These are phyloP conservation scores for Syncephalastrum sp. DNA, from an alignment of 371 early-diverging fungal species.

Conservation along the genomic window DNA sequence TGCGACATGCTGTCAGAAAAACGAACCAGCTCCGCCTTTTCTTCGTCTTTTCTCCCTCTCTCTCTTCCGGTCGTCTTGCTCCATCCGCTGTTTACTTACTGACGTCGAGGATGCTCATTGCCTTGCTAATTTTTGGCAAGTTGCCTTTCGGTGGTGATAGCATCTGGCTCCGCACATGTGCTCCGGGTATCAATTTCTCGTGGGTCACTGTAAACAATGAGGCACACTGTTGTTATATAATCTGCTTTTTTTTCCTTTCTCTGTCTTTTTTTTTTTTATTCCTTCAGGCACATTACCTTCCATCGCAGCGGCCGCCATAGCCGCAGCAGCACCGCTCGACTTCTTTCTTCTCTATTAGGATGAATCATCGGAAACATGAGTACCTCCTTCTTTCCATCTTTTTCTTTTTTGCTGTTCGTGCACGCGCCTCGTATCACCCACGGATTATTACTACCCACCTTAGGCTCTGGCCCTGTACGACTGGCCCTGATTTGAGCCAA, in stretches of 20 bases:
- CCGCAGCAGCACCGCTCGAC: background rate
- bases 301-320: background rate
- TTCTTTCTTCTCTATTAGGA: slow-evolving; percentile 2
- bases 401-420: slow-evolving; percentile 5
- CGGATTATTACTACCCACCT: slow-evolving; percentile 7
- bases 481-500: slow-evolving; percentile 43
- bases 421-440: slow-evolving; percentile 2
- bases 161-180: slow-evolving; percentile 73
- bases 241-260: background rate
- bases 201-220: slow-evolving; percentile 34
- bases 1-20: slow-evolving; percentile 16
- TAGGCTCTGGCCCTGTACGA: slow-evolving; percentile 14
- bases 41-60: background rate
- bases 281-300: background rate
- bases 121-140: slow-evolving; percentile 62
- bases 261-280: background rate
- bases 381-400: background rate
- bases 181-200: slow-evolving; percentile 75
- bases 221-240: slow-evolving; percentile 4
- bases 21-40: slow-evolving; percentile 10
- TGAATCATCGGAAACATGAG: background rate
- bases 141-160: slow-evolving; percentile 63
- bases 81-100: slow-evolving; percentile 31
- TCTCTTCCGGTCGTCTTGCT: background rate
- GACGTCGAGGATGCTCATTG: slow-evolving; percentile 66